Evolutionary conservation across 306 rosid genomes (phyloP).

Genomic region (Cucumis hystrix): DNA sequence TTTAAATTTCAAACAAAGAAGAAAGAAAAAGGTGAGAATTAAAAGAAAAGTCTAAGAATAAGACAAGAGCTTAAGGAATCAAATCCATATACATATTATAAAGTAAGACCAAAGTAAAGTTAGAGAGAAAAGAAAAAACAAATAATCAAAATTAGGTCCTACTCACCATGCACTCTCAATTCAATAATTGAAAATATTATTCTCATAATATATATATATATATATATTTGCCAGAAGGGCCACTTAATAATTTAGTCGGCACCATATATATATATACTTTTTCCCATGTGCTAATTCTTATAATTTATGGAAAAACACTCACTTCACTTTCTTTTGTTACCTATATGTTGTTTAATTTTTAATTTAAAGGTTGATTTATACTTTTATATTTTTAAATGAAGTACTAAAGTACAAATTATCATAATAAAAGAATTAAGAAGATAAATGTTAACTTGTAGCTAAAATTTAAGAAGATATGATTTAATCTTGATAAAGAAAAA

Average conservation of each 20-base stretch:
- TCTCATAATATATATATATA: not conserved
- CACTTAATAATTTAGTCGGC: no score
- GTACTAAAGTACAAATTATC: no score
- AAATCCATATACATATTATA: not conserved
- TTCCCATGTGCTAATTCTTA: not conserved
- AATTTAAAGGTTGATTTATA: not conserved
- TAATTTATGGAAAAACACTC: not conserved
- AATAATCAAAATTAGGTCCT: constrained; percentile 2
- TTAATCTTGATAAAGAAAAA: no score
- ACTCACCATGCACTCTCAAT: not conserved
- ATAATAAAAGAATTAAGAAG: not conserved
- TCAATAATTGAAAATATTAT: not conserved
- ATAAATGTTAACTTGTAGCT: no score
- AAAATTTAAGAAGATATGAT: not conserved
- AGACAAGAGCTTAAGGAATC: not conserved
- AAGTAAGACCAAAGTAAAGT: not conserved
- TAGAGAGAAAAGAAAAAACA: not conserved
- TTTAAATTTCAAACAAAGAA: no score
- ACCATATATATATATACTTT: not conserved
- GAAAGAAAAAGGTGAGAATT: not conserved
- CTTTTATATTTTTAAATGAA: not conserved
- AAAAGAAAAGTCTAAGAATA: not conserved
- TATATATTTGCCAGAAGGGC: not conserved
- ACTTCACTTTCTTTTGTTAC: not conserved
- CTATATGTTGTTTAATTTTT: not conserved